Evolutionary conservation across 2,329 filamentous ascomycete species (phyloP).

Genomic region (Xylaria sp.): DNA sequence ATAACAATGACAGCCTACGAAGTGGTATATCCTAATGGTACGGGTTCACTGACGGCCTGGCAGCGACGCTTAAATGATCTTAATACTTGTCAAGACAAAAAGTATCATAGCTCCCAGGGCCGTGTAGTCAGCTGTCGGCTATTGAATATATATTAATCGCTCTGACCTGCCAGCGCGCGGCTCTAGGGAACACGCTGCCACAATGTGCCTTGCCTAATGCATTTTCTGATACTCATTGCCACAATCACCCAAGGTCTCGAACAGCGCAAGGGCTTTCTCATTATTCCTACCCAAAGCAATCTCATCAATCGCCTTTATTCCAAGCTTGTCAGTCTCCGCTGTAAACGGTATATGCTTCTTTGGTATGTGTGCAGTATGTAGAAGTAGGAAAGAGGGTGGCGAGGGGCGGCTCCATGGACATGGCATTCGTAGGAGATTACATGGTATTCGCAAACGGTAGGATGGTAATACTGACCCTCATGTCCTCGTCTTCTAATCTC

Average conservation of each 20-base stretch:
- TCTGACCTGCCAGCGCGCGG: not conserved
- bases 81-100: not conserved
- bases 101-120: not conserved
- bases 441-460: too few relatives aligned
- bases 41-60: not conserved
- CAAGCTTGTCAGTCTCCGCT: slow-evolving; percentile 8
- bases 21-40: not conserved
- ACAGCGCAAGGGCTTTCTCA: slow-evolving; percentile 40
- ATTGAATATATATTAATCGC: not conserved
- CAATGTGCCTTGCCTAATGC: slow-evolving; percentile 29
- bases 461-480: slow-evolving; percentile 24
- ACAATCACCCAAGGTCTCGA: slow-evolving; percentile 48
- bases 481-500: slow-evolving; percentile 43
- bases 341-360: not conserved
- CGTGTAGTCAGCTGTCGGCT: not conserved
- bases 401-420: not conserved
- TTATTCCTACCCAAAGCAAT: slow-evolving; percentile 40
- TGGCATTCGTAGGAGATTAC: not conserved
- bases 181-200: too few relatives aligned
- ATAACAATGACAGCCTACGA: not conserved
- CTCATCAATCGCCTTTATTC: slow-evolving; percentile 40
- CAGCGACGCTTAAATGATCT: not conserved
- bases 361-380: not conserved
- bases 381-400: not conserved
- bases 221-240: slow-evolving; percentile 51